Evolutionary conservation across 306 rosid species (phyloP).

Genomic region (Trifolium dubium): DNA sequence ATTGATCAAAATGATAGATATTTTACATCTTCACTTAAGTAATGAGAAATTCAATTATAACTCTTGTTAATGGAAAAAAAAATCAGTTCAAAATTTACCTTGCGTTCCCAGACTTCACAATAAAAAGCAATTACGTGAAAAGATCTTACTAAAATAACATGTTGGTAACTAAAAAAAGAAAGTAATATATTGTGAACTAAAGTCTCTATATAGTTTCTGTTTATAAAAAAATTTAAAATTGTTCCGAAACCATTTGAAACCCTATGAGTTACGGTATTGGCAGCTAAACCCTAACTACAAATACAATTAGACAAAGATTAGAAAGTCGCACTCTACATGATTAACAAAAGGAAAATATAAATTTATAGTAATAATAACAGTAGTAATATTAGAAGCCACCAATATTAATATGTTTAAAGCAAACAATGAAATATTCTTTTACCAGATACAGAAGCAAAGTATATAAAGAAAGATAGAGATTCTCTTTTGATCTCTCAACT

Average conservation of each 20-base stretch:
- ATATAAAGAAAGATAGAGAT: slow-evolving; percentile 36
- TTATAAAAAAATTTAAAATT: neutral
- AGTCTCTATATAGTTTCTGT: neutral
- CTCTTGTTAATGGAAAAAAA: no score
- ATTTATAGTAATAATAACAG: neutral
- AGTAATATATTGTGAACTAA: neutral
- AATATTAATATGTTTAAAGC: neutral
- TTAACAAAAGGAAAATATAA: slow-evolving; percentile 21
- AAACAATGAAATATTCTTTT: slow-evolving; percentile 25
- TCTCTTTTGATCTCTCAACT: slow-evolving; percentile 40
- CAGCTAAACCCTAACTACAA: slow-evolving; percentile 8
- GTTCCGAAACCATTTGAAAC: slow-evolving; percentile 24
- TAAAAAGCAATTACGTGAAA: no score
- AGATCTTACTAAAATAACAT: no score
- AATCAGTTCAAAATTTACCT: no score
- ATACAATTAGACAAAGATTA: neutral
- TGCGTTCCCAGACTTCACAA: no score
- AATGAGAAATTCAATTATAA: no score
- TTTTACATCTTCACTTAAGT: no score
- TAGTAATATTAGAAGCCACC: no score
- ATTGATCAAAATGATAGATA: no score
- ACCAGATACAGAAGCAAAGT: neutral
- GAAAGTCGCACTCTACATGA: slow-evolving; percentile 30
- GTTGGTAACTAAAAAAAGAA: no score
- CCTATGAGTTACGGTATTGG: slow-evolving; percentile 1